A percentile compares a stretch with the other conserved stretches of the same genome.
Evolutionary conservation across 2,329 filamentous ascomycete species (phyloP).

Genomic region (Botrytis porri): DNA sequence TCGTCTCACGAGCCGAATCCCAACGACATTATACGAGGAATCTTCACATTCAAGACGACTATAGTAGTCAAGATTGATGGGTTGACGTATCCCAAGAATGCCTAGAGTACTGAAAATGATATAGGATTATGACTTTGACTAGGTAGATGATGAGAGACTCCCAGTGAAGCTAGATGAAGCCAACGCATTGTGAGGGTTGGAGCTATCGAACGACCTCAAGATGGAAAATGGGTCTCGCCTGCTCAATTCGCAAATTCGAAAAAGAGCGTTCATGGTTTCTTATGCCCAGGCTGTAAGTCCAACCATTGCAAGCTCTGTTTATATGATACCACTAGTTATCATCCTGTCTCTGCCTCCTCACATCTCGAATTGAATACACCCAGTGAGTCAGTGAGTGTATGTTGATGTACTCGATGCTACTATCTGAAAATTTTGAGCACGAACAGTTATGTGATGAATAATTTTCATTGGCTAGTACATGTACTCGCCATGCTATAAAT

Average conservation of each 20-base stretch:
- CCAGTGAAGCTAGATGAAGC: not conserved
- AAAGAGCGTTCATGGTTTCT: not conserved
- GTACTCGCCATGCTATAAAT: not conserved
- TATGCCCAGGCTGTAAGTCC: accelerated
- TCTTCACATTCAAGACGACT: not conserved
- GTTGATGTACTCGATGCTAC: not conserved
- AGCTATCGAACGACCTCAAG: not conserved
- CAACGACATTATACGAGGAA: not conserved
- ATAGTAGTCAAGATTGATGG: not conserved
- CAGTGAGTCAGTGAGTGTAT: too few relatives aligned
- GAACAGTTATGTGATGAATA: not conserved
- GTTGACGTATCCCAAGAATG: not conserved
- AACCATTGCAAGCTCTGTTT: not conserved
- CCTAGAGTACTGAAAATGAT: not conserved
- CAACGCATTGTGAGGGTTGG: not conserved
- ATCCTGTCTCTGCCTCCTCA: accelerated
- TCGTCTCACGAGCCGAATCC: not conserved
- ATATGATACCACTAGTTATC: not conserved
- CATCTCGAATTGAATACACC: accelerated
- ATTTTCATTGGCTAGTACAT: not conserved
- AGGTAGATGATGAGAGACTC: not conserved
- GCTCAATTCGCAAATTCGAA: accelerated
- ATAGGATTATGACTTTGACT: accelerated
- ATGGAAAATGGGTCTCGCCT: accelerated
- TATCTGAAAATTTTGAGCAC: not conserved